Percentiles rank a stretch among this genome's conserved stretches.
These are phyloP conservation scores for Acer campestre DNA, from an alignment of 345 rosid species.

Conservation along the genomic window DNA sequence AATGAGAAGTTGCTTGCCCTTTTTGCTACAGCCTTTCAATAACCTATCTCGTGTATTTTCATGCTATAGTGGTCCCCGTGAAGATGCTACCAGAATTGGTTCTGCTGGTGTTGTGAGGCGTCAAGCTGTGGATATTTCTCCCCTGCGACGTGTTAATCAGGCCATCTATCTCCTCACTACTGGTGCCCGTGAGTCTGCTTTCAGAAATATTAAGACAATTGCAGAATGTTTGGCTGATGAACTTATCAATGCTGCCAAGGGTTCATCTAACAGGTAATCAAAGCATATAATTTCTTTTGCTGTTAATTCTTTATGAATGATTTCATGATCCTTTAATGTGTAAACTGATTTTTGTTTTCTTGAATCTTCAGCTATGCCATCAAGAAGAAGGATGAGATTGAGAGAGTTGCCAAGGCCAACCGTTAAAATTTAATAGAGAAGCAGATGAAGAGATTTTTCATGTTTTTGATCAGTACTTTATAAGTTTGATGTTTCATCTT, in stretches of 20 bases:
- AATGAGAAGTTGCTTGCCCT: background rate
- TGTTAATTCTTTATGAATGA: background rate
- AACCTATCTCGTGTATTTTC: background rate
- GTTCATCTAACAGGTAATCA: no score
- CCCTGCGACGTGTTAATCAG: constrained; percentile 87
- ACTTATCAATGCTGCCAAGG: no score
- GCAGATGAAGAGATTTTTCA: constrained; percentile 14
- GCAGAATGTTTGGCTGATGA: no score
- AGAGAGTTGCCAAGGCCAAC: constrained; percentile 98
- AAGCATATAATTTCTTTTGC: no score
- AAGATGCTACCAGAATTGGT: constrained; percentile 96
- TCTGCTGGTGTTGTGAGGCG: constrained; percentile 99
- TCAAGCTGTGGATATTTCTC: constrained; percentile 98
- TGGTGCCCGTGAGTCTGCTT: constrained; percentile 95
- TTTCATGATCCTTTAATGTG: background rate
- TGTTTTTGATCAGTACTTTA: constrained; percentile 2
- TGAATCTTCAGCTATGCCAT: constrained; percentile 65
- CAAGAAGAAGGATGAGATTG: constrained; percentile 96
- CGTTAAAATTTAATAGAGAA: constrained; percentile 50
- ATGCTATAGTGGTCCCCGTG: constrained; percentile 80
- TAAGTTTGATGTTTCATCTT: background rate
- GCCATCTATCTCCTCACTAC: constrained; percentile 86
- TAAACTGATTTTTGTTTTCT: background rate
- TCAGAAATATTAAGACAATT: constrained; percentile 86
- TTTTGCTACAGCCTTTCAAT: background rate